These are phyloP conservation scores for Acer saccharum DNA, from an alignment of 345 rosid genomes.

Conservation along the genomic window DNA sequence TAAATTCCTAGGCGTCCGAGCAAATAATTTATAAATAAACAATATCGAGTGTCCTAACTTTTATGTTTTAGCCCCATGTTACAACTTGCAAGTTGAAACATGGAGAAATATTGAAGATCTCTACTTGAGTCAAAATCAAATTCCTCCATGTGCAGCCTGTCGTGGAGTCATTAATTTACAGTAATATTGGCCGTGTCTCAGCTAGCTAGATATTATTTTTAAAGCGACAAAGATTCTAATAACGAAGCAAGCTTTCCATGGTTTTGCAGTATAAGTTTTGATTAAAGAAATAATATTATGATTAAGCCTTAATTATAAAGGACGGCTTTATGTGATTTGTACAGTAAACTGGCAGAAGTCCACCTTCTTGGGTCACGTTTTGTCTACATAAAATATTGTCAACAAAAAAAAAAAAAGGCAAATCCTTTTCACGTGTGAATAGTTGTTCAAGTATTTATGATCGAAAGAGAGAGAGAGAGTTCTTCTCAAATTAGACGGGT, in stretches of 20 bases:
- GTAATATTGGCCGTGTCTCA: neutral
- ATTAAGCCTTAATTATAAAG: neutral
- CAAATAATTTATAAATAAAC: neutral
- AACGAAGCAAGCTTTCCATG: neutral
- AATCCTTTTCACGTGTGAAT: neutral
- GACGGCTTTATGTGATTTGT: neutral
- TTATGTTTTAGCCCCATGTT: neutral
- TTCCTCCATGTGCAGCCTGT: constrained; percentile 33
- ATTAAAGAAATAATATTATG: no score
- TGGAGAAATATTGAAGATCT: neutral
- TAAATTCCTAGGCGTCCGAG: constrained; percentile 1
- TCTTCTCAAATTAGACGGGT: no score
- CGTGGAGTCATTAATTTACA: constrained; percentile 15
- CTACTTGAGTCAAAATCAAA: no score
- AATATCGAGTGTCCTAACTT: neutral
- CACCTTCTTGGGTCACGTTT: constrained; percentile 1
- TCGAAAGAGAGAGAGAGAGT: no score
- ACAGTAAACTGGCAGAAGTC: neutral
- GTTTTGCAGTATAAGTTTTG: neutral
- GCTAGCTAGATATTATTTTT: neutral
- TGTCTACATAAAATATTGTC: neutral
- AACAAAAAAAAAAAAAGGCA: neutral
- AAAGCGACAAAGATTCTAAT: neutral
- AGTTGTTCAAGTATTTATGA: neutral
- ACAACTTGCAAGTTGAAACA: constrained; percentile 22